Evolutionary conservation across 2,329 filamentous ascomycete genomes (phyloP).

Genomic region (Diaporthe aspalathi): DNA sequence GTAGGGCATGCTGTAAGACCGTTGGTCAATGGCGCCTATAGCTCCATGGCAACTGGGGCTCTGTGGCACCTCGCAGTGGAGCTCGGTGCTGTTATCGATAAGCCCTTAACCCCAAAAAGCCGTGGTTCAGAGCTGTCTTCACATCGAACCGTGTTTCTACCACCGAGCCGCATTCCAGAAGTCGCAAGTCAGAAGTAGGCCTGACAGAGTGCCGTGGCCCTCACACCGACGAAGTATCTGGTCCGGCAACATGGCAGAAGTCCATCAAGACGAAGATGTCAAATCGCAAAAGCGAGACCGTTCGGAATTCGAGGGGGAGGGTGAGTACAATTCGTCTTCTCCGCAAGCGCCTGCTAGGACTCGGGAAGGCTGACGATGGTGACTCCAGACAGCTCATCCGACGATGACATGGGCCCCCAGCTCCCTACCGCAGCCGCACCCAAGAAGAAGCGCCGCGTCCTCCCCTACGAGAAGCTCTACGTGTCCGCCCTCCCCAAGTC

Average conservation of each 20-base stretch:
- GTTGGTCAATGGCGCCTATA: neutral
- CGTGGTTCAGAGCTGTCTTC: neutral
- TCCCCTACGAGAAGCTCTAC: conserved; percentile 96
- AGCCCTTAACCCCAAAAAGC: neutral
- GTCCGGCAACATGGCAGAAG: conserved; percentile 47
- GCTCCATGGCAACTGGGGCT: neutral
- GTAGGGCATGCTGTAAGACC: neutral
- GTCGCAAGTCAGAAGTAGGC: neutral
- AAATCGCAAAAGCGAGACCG: conserved; percentile 66
- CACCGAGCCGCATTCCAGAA: neutral
- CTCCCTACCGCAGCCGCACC: conserved; percentile 82
- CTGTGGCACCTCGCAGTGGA: no score
- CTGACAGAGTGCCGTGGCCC: neutral
- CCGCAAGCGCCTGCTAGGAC: neutral
- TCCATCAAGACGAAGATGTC: conserved; percentile 45
- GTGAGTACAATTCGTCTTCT: conserved; percentile 44
- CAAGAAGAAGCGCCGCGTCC: conserved; percentile 90
- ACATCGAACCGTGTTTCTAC: neutral
- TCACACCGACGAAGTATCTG: neutral
- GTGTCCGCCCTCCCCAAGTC: conserved; percentile 87
- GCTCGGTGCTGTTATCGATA: conserved; percentile 14
- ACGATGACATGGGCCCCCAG: conserved; percentile 93
- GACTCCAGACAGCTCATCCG: conserved; percentile 69
- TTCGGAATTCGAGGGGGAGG: conserved; percentile 62
- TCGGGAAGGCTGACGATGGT: conserved; percentile 18